These are phyloP conservation scores for barrel medic (Medicago truncatula) DNA, from an alignment of 306 rosid species.

Conservation along the genomic window MtrunA17r5.0-ANR NC_053043.1:496501-497000, in stretches of 20 bases:
- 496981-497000: too few relatives aligned
- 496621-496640: background rate
- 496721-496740: background rate
- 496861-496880: background rate
- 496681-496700: background rate
- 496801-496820: background rate
- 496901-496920: background rate
- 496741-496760: background rate
- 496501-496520: background rate
- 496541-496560: constrained; percentile 11
- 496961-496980: too few relatives aligned
- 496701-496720: background rate
- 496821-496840: background rate
- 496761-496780: too few relatives aligned
- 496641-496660: background rate
- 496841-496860: background rate
- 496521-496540: background rate
- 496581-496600: background rate
- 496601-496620: background rate
- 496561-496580: background rate
- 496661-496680: background rate
- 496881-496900: constrained; percentile 11
- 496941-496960: too few relatives aligned
- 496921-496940: too few relatives aligned
- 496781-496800: background rate